phyloP scores from a whole-genome alignment of 352 stramenopile species.

The Blastocystis sp. region DNA sequence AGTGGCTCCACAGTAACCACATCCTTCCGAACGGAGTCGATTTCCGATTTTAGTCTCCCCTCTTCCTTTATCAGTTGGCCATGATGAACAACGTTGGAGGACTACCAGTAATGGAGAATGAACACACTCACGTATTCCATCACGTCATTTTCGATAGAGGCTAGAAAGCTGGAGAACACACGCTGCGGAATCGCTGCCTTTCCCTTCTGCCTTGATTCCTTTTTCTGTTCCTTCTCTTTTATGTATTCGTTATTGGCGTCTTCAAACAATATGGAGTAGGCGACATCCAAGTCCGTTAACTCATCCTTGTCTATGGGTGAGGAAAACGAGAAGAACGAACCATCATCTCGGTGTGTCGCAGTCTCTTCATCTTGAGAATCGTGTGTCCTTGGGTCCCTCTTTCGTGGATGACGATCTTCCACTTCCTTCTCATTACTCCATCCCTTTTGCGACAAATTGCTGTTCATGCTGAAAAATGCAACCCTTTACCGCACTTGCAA shows the following conservation, averaged over 20 bases:
- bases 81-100: background rate
- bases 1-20: background rate
- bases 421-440: background rate
- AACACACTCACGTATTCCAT: constrained; percentile 10
- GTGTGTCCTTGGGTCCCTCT: background rate
- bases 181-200: constrained; percentile 41
- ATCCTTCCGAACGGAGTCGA: background rate
- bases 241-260: constrained; percentile 65
- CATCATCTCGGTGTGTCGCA: background rate
- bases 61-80: background rate
- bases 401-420: background rate
- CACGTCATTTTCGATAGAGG: constrained; percentile 23
- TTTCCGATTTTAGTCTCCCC: background rate
- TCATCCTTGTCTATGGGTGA: constrained; percentile 5
- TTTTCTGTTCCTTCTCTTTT: constrained; percentile 1
- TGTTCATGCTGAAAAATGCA: background rate
- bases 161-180: constrained; percentile 31
- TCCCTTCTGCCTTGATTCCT: background rate
- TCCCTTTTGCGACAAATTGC: background rate
- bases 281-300: constrained; percentile 57
- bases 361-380: background rate
- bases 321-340: background rate
- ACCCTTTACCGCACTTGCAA: too few relatives aligned
- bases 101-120: background rate
- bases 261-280: constrained; percentile 61